Evolutionary conservation across 805 yeast species (phyloP).

Genomic region (Pichia californica): DNA sequence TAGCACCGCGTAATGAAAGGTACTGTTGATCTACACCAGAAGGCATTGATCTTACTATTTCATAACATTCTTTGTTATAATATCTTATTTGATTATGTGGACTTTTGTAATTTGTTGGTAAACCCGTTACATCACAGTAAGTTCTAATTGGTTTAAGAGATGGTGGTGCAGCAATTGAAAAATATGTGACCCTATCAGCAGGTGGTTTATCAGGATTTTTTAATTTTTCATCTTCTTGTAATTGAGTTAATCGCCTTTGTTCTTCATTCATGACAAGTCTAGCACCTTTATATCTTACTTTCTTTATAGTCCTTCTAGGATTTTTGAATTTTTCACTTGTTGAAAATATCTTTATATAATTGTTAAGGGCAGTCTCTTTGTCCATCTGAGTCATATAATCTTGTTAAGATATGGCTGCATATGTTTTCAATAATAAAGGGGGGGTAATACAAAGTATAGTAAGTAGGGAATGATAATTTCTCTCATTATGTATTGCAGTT

Average conservation of each 20-base stretch:
- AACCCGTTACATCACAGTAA: conserved; percentile 92
- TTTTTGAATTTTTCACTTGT: conserved; percentile 53
- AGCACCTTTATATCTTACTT: conserved; percentile 63
- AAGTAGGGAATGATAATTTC: too few relatives aligned
- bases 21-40: conserved; percentile 94
- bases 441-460: too few relatives aligned
- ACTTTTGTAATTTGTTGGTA: conserved; percentile 67
- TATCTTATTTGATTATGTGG: conserved; percentile 73
- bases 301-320: conserved; percentile 43
- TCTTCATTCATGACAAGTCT: conserved; percentile 77
- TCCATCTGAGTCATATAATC: background rate
- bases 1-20: conserved; percentile 79
- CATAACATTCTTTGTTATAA: conserved; percentile 78
- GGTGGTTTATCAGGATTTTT: conserved; percentile 14
- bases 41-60: conserved; percentile 67
- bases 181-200: conserved; percentile 53
- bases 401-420: background rate
- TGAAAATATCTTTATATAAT: conserved; percentile 34
- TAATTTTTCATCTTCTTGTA: conserved; percentile 24
- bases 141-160: conserved; percentile 72
- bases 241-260: conserved; percentile 50
- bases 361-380: conserved; percentile 2
- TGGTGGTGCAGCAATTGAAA: conserved; percentile 79
- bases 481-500: too few relatives aligned
- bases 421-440: too few relatives aligned